These are phyloP conservation scores for Erodium texanum DNA, from an alignment of 441 rosid genomes.

Conservation along the genomic window DNA sequence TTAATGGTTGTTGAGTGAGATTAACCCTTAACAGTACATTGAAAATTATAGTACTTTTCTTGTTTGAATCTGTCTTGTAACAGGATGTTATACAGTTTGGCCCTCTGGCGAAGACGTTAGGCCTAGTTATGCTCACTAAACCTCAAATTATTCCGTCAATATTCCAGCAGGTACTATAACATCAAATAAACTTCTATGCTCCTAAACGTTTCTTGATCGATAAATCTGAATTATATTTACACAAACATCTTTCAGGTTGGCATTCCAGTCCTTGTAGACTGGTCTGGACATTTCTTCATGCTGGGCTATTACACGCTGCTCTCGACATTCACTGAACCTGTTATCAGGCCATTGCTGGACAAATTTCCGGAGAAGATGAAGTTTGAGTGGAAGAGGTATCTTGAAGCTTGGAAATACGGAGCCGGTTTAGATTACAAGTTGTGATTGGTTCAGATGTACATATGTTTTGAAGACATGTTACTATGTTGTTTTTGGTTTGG, in stretches of 20 bases:
- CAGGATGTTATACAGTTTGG: constrained; percentile 83
- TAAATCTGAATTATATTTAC: not conserved
- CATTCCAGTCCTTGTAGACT: constrained; percentile 62
- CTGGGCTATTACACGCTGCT: constrained; percentile 78
- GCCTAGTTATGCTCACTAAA: constrained; percentile 78
- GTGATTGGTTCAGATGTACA: too few relatives aligned
- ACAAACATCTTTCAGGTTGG: constrained; percentile 50
- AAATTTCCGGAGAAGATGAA: constrained; percentile 40
- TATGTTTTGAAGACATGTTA: not conserved
- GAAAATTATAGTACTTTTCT: constrained; percentile 1
- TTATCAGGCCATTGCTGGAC: constrained; percentile 50
- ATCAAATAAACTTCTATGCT: not conserved
- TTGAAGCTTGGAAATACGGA: constrained; percentile 93
- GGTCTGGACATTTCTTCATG: constrained; percentile 83
- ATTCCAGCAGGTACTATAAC: constrained; percentile 52
- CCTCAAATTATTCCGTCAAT: constrained; percentile 76
- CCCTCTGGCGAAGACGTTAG: constrained; percentile 80
- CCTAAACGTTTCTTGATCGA: too few relatives aligned
- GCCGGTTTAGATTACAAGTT: constrained; percentile 79
- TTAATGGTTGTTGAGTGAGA: too few relatives aligned
- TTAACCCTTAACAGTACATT: too few relatives aligned
- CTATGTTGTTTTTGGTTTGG: not conserved
- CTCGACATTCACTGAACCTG: constrained; percentile 61
- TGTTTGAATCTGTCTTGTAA: constrained; percentile 10
- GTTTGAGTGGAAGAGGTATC: constrained; percentile 60